These are phyloP conservation scores for Pichia ethanolica DNA, from an alignment of 805 yeast genomes.

Conservation along the genomic window DNA sequence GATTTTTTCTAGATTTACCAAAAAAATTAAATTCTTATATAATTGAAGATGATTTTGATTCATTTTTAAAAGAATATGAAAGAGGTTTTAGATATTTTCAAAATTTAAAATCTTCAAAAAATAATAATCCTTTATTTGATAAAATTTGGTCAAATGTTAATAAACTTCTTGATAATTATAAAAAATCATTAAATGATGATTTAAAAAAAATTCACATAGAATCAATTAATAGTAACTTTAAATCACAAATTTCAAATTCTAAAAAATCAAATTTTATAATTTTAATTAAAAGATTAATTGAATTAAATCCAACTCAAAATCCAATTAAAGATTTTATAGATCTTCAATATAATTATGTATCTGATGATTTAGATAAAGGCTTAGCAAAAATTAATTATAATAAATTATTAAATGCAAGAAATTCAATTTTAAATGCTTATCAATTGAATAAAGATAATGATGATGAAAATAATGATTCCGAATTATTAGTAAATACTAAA, in stretches of 20 bases:
- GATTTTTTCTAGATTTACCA: slow-evolving; percentile 52
- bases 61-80: slow-evolving; percentile 49
- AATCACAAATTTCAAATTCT: slow-evolving; percentile 3
- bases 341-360: slow-evolving; percentile 37
- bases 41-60: slow-evolving; percentile 46
- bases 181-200: slow-evolving; percentile 44
- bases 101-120: slow-evolving; percentile 6
- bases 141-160: slow-evolving; percentile 54
- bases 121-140: slow-evolving; percentile 30
- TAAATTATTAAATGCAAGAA: slow-evolving; percentile 34
- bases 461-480: slow-evolving; percentile 5
- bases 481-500: slow-evolving; percentile 21
- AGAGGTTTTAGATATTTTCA: slow-evolving; percentile 32
- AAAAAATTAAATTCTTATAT: slow-evolving; percentile 36
- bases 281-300: slow-evolving; percentile 47
- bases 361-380: slow-evolving; percentile 31
- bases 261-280: slow-evolving; percentile 29
- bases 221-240: slow-evolving; percentile 18
- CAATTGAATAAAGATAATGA: slow-evolving; percentile 2
- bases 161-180: slow-evolving; percentile 45
- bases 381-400: slow-evolving; percentile 33
- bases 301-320: slow-evolving; percentile 53
- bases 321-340: slow-evolving; percentile 61
- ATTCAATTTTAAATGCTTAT: slow-evolving; percentile 32
- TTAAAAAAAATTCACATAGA: slow-evolving; percentile 32